phyloP scores from a whole-genome alignment of 805 yeast genomes.

The Myxozyma geophila region DNA sequence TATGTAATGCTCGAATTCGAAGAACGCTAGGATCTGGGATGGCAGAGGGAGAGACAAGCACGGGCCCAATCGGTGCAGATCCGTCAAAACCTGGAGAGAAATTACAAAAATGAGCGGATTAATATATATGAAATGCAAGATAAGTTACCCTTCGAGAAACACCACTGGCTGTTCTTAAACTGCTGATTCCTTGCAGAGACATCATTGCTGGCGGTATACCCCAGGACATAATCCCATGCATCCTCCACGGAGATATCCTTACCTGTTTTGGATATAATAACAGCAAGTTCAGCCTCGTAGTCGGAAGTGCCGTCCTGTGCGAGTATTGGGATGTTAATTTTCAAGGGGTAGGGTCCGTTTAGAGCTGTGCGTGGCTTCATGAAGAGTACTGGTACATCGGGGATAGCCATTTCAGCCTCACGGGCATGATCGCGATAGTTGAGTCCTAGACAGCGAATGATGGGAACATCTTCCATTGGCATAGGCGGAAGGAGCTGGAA shows the following conservation, averaged over 20 bases:
- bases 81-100: no score
- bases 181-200: not conserved
- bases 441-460: constrained; percentile 7
- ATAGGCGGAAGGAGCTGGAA: not conserved
- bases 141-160: constrained; percentile 4
- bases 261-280: not conserved
- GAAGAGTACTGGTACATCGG: not conserved
- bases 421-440: constrained; percentile 4
- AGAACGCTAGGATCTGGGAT: not conserved
- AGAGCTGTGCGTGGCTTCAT: constrained; percentile 4
- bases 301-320: constrained; percentile 6
- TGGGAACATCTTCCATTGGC: not conserved
- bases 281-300: constrained; percentile 1
- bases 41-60: not conserved
- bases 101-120: no score
- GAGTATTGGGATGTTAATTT: constrained; percentile 1
- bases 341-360: constrained; percentile 3
- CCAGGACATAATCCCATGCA: not conserved
- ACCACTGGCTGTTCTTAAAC: constrained; percentile 3
- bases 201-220: not conserved
- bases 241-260: not conserved
- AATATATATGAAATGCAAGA: no score
- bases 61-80: constrained; percentile 3
- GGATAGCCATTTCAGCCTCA: constrained; percentile 1
- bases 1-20: not conserved